A percentile compares a stretch with the other conserved stretches of the same genome.
phyloP scores from a whole-genome alignment of 148 eudicot species.

The Vaccinium macrocarpon region DNA sequence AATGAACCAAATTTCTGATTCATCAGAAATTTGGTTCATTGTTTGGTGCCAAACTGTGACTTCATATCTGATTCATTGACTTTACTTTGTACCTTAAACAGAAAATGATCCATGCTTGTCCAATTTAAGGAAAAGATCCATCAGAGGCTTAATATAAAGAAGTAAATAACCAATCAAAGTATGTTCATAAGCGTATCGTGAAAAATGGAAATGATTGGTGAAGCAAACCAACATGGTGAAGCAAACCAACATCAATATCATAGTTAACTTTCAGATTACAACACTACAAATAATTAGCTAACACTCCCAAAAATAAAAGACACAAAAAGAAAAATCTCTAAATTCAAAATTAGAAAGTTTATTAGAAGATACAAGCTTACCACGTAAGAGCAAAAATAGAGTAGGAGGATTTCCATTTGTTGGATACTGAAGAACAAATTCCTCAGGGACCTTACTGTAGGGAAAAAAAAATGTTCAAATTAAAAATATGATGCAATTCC shows the following conservation, averaged over 20 bases:
- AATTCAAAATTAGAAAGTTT: neutral
- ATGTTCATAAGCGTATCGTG: neutral
- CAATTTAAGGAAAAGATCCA: neutral
- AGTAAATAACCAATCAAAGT: neutral
- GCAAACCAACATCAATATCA: neutral
- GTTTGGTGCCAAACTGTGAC: neutral
- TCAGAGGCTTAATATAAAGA: neutral
- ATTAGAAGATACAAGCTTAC: conserved; percentile 32
- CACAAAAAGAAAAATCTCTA: neutral
- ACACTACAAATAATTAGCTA: too few relatives aligned
- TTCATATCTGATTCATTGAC: neutral
- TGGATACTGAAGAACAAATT: conserved; percentile 88
- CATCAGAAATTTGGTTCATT: too few relatives aligned
- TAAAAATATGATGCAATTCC: neutral
- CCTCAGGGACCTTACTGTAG: conserved; percentile 92
- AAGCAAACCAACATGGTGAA: neutral
- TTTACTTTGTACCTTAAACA: neutral
- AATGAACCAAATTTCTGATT: neutral
- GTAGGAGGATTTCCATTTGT: conserved; percentile 99
- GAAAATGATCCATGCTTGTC: neutral
- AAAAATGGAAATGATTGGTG: neutral
- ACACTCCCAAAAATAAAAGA: too few relatives aligned
- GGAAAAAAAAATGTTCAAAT: conserved; percentile 5
- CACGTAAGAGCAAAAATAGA: conserved; percentile 79
- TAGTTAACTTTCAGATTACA: too few relatives aligned